Evolutionary conservation across 164 flowering plant genomes (phyloP), one percentile per base, ranked within the genome.

Genomic region (Vitis rotundifolia): DNA sequence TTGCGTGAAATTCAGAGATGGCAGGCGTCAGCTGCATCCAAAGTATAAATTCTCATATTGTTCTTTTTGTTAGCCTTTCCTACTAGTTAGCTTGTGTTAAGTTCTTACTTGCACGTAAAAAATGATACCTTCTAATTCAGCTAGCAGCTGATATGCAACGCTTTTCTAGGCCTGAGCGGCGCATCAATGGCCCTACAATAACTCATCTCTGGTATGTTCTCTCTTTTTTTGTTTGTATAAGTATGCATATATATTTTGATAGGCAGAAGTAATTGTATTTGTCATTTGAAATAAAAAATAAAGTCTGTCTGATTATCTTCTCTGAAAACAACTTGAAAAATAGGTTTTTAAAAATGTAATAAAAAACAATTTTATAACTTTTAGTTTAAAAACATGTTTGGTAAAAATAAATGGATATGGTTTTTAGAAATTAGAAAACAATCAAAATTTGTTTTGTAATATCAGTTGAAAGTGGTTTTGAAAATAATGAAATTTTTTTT

Each of bases 71-170:
- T 26, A 37, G 60, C 55, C 9, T 55, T 22, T 54, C 29, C 14
- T 52, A 59, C 2, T 56, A 26, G 47, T 52, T 49, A 49, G 53
- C 55, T 31, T 64, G 53, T 64, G 13, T 50, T 37, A 47, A 28
- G 18, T 58, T 48, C 60, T 74, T 47, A 29, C 26, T 10, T 31
- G 11, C 3, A 9, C n/a, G 26, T 22, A 22, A 22, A 7, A 9
- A 67, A 18, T 44, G 13, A 63, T 60, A 9, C 52, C 13, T 47
- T 75, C 53, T 56, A 28, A 44, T 84, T 78, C 89, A 95, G 99
- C 84, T 95, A 74, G 99, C 98, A 67, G 91, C 91, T 76, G 99
- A 95, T 73, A 95, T 95, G 99, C 99, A 95, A 75, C 92, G 98
- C 1, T 95, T 95, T 86, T 95, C 99, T 49, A 87, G 99, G 78